phyloP scores from a whole-genome alignment of 257 asterid genomes.

The Coffea eugenioides region DNA sequence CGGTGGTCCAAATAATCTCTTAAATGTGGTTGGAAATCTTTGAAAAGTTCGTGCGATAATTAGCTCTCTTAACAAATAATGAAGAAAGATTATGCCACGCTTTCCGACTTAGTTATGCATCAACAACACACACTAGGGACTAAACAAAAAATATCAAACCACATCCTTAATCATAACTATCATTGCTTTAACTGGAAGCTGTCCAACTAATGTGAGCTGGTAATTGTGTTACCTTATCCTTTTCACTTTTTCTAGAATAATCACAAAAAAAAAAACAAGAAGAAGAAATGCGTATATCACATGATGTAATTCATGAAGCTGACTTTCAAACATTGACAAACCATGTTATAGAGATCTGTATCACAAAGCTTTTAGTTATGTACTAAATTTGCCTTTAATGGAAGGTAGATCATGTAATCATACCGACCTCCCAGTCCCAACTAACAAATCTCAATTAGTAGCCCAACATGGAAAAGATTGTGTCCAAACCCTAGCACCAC shows the following conservation, averaged over 20 bases:
- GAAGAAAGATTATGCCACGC: background rate
- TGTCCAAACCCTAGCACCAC: too few relatives aligned
- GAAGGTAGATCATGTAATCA: constrained; percentile 5
- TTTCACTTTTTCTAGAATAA: background rate
- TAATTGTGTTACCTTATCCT: background rate
- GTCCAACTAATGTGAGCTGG: background rate
- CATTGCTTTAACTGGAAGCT: background rate
- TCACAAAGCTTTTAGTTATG: background rate
- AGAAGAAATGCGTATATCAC: background rate
- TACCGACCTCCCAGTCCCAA: constrained; percentile 30
- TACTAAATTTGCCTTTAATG: background rate
- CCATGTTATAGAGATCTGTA: background rate
- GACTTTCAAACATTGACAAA: constrained; percentile 2
- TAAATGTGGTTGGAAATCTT: too few relatives aligned
- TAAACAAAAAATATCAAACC: background rate
- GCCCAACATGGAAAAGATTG: constrained; percentile 31
- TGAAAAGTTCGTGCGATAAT: too few relatives aligned
- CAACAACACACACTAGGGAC: background rate
- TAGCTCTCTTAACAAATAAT: too few relatives aligned
- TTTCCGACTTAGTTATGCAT: background rate
- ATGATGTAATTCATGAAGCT: background rate
- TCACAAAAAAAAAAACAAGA: background rate
- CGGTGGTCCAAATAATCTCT: too few relatives aligned
- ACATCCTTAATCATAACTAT: background rate
- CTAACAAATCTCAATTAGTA: constrained; percentile 26